phyloP scores from a whole-genome alignment of 768 basidiomycete genomes.

The Suillus decipiens region DNA sequence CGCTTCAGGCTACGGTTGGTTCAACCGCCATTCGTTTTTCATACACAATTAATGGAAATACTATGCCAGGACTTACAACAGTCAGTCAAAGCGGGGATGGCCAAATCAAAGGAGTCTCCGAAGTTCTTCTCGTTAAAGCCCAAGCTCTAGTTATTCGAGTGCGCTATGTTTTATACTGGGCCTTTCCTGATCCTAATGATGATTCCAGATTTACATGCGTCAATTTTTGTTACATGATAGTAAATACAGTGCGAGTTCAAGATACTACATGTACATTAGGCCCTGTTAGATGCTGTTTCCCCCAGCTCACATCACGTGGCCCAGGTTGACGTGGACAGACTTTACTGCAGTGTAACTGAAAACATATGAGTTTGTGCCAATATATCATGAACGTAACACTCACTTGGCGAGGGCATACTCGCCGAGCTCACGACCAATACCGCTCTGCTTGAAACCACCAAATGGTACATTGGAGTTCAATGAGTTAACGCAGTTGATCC shows the following conservation, averaged over 20 bases:
- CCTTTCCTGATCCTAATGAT: background rate
- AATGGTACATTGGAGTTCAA: constrained; percentile 57
- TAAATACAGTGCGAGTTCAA: background rate
- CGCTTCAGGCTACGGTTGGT: constrained; percentile 51
- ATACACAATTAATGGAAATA: background rate
- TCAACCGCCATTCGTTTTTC: no score
- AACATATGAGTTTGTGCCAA: background rate
- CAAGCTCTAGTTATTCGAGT: background rate
- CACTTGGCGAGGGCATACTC: constrained; percentile 67
- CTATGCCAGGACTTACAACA: constrained; percentile 13
- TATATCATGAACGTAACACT: background rate
- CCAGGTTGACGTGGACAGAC: constrained; percentile 61
- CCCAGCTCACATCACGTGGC: constrained; percentile 18
- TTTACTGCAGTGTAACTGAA: constrained; percentile 59
- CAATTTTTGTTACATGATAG: background rate
- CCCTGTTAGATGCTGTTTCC: background rate
- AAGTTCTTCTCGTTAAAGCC: constrained; percentile 11
- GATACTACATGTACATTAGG: background rate
- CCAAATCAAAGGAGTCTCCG: constrained; percentile 2
- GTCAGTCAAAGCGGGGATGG: constrained; percentile 10
- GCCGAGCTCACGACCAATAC: constrained; percentile 79
- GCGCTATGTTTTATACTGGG: background rate
- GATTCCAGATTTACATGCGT: background rate
- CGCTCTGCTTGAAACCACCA: constrained; percentile 84
- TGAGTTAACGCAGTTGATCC: constrained; percentile 48